Conservation (phyloP, 176 grass and related monocot genomes). For the Guadua angustifolia region DNA sequence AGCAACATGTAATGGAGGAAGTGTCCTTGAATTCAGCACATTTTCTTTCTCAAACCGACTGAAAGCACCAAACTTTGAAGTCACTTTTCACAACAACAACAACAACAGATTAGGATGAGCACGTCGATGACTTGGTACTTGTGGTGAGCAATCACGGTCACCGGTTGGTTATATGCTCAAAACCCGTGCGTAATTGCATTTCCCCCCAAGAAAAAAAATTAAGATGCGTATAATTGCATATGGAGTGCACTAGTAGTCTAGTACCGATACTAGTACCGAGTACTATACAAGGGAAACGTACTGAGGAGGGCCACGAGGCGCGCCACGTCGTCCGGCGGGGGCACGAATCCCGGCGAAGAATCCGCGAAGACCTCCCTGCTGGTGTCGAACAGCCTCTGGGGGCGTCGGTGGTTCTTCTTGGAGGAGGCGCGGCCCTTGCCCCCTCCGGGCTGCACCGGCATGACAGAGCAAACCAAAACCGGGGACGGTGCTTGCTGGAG, state of each 20-base stretch:
- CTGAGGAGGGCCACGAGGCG: slow-evolving; percentile 59
- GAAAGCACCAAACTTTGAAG: background rate
- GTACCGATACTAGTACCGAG: background rate
- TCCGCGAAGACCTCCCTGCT: slow-evolving; percentile 62
- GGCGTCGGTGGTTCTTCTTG: slow-evolving; percentile 43
- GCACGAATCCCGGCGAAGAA: slow-evolving; percentile 56
- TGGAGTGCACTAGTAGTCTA: background rate
- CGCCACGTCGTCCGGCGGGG: slow-evolving; percentile 53
- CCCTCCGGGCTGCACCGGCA: slow-evolving; percentile 45
- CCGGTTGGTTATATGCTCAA: background rate
- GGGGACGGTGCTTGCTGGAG: no score
- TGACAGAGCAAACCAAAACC: background rate
- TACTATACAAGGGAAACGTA: slow-evolving; percentile 36
- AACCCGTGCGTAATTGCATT: background rate
- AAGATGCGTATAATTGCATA: background rate
- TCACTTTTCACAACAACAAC: background rate
- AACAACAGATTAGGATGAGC: background rate
- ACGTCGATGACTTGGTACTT: background rate
- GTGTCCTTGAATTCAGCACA: no score
- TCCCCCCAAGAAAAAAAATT: background rate
- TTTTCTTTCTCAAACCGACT: background rate
- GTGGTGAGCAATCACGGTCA: background rate
- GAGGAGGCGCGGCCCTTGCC: slow-evolving; percentile 7
- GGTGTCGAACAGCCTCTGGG: slow-evolving; percentile 67
- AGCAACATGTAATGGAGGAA: background rate